These are phyloP conservation scores for Galeopsis tetrahit DNA, from an alignment of 257 asterid genomes.

Conservation along the genomic window DNA sequence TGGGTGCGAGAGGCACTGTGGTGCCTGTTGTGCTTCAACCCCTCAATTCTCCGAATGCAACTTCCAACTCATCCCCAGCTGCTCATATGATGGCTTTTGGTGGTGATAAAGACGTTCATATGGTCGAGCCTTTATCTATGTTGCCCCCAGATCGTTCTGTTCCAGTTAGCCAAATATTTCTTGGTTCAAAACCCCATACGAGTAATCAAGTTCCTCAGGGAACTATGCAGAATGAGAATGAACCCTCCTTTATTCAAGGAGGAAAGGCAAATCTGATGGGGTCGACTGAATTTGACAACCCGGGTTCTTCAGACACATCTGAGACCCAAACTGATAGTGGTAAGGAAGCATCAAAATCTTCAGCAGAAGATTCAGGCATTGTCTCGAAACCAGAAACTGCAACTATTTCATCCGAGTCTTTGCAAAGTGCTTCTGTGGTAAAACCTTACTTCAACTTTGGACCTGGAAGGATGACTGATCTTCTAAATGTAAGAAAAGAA, in stretches of 20 bases:
- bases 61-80: slow-evolving; percentile 37
- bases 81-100: slow-evolving; percentile 44
- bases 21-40: slow-evolving; percentile 74
- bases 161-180: slow-evolving; percentile 51
- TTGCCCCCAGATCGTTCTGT: slow-evolving; percentile 62
- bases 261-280: slow-evolving; percentile 41
- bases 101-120: slow-evolving; percentile 60
- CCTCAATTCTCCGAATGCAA: slow-evolving; percentile 44
- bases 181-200: slow-evolving; percentile 40
- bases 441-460: slow-evolving; percentile 54
- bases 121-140: slow-evolving; percentile 70
- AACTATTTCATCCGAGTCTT: slow-evolving; percentile 38
- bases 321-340: slow-evolving; percentile 48
- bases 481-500: slow-evolving; percentile 66
- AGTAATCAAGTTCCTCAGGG: slow-evolving; percentile 44
- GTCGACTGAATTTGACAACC: slow-evolving; percentile 37
- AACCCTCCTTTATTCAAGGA: slow-evolving; percentile 31
- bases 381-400: slow-evolving; percentile 40
- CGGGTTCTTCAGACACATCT: slow-evolving; percentile 55
- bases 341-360: slow-evolving; percentile 38
- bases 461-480: slow-evolving; percentile 92
- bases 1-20: slow-evolving; percentile 60
- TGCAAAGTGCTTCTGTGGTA: slow-evolving; percentile 41
- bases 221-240: slow-evolving; percentile 38
- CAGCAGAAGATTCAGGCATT: slow-evolving; percentile 46